Evolutionary conservation across 73 alveolate species (phyloP).

Genomic region (Paramecium primaurelia): DNA sequence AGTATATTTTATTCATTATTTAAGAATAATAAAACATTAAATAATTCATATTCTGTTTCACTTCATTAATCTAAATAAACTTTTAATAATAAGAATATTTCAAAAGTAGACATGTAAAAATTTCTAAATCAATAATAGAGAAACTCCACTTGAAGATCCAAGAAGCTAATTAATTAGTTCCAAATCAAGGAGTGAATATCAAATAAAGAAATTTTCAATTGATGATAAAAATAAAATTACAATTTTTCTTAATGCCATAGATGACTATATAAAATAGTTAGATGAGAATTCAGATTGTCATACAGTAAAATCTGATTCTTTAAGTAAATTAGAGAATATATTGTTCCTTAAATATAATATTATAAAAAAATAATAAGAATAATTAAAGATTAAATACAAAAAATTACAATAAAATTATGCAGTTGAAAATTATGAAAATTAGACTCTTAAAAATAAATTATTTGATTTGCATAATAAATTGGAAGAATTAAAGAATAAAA

Average conservation of each 20-base stretch:
- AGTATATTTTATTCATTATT: neutral
- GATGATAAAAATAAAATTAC: neutral
- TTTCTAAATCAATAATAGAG: neutral
- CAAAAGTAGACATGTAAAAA: neutral
- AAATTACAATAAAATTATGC: neutral
- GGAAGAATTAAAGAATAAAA: neutral
- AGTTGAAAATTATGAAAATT: neutral
- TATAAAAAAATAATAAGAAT: neutral
- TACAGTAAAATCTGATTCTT: neutral
- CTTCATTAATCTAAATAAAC: neutral
- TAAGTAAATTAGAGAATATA: neutral
- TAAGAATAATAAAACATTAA: neutral
- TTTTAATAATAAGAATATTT: neutral
- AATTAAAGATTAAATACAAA: neutral
- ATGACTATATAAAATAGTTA: neutral
- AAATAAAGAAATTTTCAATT: neutral
- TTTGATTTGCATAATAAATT: neutral
- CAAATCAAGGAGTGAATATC: neutral
- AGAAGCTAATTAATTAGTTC: neutral
- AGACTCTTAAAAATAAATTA: neutral
- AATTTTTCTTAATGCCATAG: neutral
- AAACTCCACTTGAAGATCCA: neutral
- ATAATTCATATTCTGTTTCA: neutral
- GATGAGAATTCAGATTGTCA: neutral
- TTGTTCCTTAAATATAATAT: neutral